Evolutionary conservation across 345 rosid genomes (phyloP).

Genomic region (Lepidium sativum): DNA sequence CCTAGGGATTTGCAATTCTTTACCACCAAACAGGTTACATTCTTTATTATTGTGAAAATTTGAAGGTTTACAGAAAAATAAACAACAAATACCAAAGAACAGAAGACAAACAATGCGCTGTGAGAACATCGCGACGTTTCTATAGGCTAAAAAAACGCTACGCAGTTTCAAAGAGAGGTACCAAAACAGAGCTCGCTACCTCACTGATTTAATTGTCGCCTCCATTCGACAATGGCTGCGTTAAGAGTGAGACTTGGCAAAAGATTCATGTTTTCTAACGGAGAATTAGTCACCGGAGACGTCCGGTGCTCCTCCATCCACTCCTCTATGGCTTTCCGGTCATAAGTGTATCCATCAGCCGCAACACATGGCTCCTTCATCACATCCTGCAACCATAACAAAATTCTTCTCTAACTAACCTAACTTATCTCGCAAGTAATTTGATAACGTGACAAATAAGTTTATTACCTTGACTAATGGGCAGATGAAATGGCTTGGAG

Average conservation of each 20-base stretch:
- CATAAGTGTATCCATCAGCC: conserved; percentile 80
- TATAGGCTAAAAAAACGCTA: neutral
- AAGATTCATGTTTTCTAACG: conserved; percentile 42
- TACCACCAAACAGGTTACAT: too few relatives aligned
- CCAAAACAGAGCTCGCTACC: neutral
- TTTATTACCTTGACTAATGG: conserved; percentile 65
- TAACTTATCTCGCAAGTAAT: neutral
- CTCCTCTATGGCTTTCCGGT: conserved; percentile 57
- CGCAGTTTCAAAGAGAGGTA: neutral
- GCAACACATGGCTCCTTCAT: conserved; percentile 86
- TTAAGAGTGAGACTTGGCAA: conserved; percentile 56
- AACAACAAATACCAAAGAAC: neutral
- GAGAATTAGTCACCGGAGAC: conserved; percentile 59
- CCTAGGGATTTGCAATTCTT: too few relatives aligned
- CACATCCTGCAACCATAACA: conserved; percentile 41
- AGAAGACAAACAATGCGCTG: neutral
- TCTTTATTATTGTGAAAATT: too few relatives aligned
- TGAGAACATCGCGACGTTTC: neutral
- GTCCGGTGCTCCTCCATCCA: conserved; percentile 54
- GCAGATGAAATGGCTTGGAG: conserved; percentile 68
- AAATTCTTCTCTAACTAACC: neutral
- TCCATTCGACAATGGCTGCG: conserved; percentile 69
- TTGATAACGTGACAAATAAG: neutral
- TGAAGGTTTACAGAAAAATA: too few relatives aligned
- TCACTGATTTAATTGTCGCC: conserved; percentile 31